Evolutionary conservation across 1,139 yeast genomes (phyloP).

Genomic region (Groenewaldozyma sp.): DNA sequence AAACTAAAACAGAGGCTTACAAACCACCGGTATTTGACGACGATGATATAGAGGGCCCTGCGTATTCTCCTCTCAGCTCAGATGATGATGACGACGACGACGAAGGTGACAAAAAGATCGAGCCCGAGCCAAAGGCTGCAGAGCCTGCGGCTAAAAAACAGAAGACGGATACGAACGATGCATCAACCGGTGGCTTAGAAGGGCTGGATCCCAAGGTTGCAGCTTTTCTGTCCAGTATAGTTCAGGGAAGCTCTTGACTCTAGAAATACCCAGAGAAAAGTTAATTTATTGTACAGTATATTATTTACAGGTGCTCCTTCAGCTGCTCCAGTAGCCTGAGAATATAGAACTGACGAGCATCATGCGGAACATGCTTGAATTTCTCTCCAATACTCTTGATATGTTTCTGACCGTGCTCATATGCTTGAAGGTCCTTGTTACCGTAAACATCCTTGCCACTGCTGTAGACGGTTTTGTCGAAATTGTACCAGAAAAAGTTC

Average conservation of each 20-base stretch:
- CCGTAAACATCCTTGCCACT: conserved; percentile 32
- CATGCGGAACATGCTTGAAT: conserved; percentile 22
- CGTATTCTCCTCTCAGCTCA: conserved; percentile 29
- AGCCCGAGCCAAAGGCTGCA: conserved; percentile 12
- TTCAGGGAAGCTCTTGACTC: conserved; percentile 6
- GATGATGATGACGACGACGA: conserved; percentile 27
- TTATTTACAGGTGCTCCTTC: conserved; percentile 9
- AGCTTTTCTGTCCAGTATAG: conserved; percentile 21
- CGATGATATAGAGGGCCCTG: conserved; percentile 33
- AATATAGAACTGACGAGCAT: conserved; percentile 23
- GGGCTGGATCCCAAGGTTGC: conserved; percentile 28
- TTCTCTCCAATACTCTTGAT: conserved; percentile 18
- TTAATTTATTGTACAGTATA: conserved; percentile 1
- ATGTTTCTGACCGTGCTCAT: conserved; percentile 26
- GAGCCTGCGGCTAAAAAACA: background rate
- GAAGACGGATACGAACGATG: background rate
- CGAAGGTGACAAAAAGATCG: conserved; percentile 24
- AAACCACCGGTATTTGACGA: conserved; percentile 17
- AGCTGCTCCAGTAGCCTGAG: conserved; percentile 24
- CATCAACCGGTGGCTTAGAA: conserved; percentile 12
- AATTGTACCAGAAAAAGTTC: conserved; percentile 31
- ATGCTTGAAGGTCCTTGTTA: conserved; percentile 28
- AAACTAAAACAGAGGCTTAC: conserved; percentile 6
- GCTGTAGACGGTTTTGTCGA: conserved; percentile 22
- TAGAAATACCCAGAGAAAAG: conserved; percentile 3